Conservation (phyloP, 1,284 basidiomycete species). For the Ganoderma boninense region DNA sequence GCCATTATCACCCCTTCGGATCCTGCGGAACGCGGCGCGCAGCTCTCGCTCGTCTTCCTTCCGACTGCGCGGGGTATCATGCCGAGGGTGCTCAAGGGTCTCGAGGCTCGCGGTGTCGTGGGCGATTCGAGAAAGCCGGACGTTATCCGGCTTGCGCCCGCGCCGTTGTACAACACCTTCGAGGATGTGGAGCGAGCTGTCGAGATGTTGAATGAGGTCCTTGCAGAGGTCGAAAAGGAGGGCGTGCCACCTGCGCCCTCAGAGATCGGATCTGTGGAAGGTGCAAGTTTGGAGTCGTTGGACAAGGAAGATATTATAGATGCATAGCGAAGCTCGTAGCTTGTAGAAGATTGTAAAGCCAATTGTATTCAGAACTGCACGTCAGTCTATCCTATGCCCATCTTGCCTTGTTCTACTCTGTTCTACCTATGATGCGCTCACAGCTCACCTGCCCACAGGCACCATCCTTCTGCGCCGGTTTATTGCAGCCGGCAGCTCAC, state of each 20-base stretch:
- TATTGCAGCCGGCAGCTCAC: no score
- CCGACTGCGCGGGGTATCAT: constrained; percentile 72
- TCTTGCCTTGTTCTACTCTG: background rate
- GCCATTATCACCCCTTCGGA: constrained; percentile 88
- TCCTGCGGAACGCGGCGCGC: constrained; percentile 78
- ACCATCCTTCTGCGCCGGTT: no score
- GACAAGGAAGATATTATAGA: constrained; percentile 13
- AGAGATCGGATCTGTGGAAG: background rate
- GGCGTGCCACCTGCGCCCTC: constrained; percentile 20
- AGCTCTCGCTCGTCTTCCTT: constrained; percentile 85
- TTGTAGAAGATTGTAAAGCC: background rate
- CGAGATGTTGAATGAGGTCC: constrained; percentile 65
- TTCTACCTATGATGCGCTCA: background rate
- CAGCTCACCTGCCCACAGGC: background rate
- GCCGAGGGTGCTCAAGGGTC: constrained; percentile 69
- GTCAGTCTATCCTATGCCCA: background rate
- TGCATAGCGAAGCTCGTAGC: constrained; percentile 3
- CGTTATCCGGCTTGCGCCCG: constrained; percentile 88
- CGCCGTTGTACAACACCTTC: constrained; percentile 85
- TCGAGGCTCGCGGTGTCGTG: constrained; percentile 80
- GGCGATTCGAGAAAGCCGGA: constrained; percentile 92
- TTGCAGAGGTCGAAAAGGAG: constrained; percentile 44
- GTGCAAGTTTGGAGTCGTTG: background rate
- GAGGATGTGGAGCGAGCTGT: constrained; percentile 80
- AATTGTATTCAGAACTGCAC: background rate